phyloP scores from a whole-genome alignment of 129 eudicot genomes.

The Helianthus tuberosus region DNA sequence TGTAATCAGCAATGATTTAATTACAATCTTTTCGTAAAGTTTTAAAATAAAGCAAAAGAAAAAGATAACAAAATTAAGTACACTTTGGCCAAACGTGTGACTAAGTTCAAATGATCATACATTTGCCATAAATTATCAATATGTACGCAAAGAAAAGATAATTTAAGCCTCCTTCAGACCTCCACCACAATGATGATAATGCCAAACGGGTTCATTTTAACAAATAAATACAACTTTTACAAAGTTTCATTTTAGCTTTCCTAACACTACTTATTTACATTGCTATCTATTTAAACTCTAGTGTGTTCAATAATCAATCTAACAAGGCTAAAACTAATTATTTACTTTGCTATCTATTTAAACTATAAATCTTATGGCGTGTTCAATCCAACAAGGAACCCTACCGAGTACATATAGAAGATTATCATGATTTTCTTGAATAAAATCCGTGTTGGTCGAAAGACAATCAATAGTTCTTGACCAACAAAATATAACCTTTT shows the following conservation, averaged over 20 bases:
- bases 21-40: background rate
- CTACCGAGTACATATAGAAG: background rate
- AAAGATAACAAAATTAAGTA: no score
- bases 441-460: constrained; percentile 3
- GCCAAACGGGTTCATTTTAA: background rate
- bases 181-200: background rate
- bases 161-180: background rate
- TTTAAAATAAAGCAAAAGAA: background rate
- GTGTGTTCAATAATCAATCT: background rate
- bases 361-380: constrained; percentile 9
- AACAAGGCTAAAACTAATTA: no score
- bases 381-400: background rate
- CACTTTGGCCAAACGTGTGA: background rate
- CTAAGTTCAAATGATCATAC: background rate
- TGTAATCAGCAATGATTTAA: constrained; percentile 24
- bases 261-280: background rate
- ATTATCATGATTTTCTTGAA: background rate
- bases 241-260: background rate
- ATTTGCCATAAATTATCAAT: background rate
- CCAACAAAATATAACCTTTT: constrained; percentile 1
- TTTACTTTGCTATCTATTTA: background rate
- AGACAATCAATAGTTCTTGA: background rate
- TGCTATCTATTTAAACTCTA: background rate
- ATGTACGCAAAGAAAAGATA: background rate
- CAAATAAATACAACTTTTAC: background rate